A percentile compares a stretch with the other conserved stretches of the same genome.
Evolutionary conservation across 1,284 basidiomycete genomes (phyloP).

Genomic region (Malassezia slooffiae): DNA sequence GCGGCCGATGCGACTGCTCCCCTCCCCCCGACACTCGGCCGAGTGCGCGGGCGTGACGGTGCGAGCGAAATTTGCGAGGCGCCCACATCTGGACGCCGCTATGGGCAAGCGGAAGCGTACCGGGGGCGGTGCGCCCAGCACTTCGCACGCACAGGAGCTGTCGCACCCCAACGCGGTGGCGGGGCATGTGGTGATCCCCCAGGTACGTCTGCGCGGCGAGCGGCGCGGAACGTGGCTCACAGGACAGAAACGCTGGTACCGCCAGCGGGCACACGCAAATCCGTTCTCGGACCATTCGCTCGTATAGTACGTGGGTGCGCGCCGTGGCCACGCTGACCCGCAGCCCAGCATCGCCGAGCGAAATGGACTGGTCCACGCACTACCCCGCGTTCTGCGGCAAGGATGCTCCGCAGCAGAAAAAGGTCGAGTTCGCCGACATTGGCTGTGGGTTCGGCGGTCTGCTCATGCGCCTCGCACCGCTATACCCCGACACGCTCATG

Average conservation of each 20-base stretch:
- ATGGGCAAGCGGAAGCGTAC: conserved; percentile 17
- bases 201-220: not conserved
- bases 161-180: conserved; percentile 28
- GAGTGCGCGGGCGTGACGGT: not conserved
- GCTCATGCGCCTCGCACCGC: conserved; percentile 74
- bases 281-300: conserved; percentile 92
- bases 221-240: no score
- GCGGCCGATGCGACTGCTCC: no score
- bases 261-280: conserved; percentile 94
- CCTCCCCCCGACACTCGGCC: conserved; percentile 6
- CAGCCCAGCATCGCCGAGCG: conserved; percentile 62
- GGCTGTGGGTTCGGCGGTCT: conserved; percentile 97
- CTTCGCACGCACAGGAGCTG: conserved; percentile 19
- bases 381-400: conserved; percentile 61
- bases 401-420: conserved; percentile 27
- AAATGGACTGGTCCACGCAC: conserved; percentile 74
- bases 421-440: conserved; percentile 90
- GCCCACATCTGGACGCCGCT: not conserved
- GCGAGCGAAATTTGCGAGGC: no score
- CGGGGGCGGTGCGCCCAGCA: conserved; percentile 16
- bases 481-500: conserved; percentile 85
- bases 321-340: not conserved
- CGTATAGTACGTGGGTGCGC: conserved; percentile 54
- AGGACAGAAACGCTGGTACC: conserved; percentile 82
- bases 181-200: conserved; percentile 24